Evolutionary conservation across 495 filamentous ascomycete genomes (phyloP).

Genomic region (Tuber calosporum): DNA sequence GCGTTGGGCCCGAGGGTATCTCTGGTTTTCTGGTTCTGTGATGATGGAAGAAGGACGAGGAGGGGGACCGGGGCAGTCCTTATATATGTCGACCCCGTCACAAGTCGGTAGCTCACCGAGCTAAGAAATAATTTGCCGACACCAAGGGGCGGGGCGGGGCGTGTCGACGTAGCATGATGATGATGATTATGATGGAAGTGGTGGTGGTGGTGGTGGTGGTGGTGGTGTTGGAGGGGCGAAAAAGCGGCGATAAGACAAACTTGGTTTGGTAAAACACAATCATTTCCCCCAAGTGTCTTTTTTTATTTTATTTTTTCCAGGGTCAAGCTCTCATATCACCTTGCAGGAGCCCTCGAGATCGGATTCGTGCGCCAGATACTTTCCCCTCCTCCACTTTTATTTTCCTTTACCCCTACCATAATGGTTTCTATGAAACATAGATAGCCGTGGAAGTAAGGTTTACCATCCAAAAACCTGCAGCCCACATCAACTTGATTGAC

Average conservation of each 20-base stretch:
- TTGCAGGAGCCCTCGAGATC: conserved; percentile 23
- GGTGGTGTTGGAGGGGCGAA: conserved; percentile 17
- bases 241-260: conserved; percentile 34
- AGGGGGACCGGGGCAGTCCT: conserved; percentile 13
- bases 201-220: conserved; percentile 27
- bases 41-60: conserved; percentile 19
- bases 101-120: conserved; percentile 23
- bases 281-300: background rate
- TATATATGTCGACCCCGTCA: conserved; percentile 25
- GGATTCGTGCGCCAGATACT: conserved; percentile 30
- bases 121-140: conserved; percentile 13
- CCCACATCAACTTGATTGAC: conserved; percentile 13
- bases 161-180: conserved; percentile 15
- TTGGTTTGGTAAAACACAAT: conserved; percentile 23
- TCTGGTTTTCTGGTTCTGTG: conserved; percentile 21
- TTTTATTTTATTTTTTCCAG: background rate
- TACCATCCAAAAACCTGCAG: conserved; percentile 28
- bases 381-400: conserved; percentile 24
- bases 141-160: background rate
- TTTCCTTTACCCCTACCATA: conserved; percentile 16
- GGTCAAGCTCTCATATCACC: conserved; percentile 26
- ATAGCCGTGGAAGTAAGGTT: conserved; percentile 4
- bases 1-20: conserved; percentile 13
- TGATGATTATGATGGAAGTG: no score
- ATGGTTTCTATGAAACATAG: conserved; percentile 30